Evolutionary conservation across 1,139 yeast genomes (phyloP), one percentile per base, ranked within the genome.

Genomic region (Taphrina pruni): DNA sequence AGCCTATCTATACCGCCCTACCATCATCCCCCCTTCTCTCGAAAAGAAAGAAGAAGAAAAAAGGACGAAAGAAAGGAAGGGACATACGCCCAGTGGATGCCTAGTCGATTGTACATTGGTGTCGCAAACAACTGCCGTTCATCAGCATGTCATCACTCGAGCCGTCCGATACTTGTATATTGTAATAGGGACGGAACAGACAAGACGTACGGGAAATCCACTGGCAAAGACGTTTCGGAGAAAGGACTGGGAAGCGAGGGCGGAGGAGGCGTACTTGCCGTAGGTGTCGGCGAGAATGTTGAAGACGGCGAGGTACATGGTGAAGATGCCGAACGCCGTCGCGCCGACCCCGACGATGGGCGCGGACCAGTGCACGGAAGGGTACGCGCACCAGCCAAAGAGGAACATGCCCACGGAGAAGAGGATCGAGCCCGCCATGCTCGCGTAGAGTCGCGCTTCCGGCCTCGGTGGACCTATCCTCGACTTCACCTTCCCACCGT

Each of bases 221-320:
- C 88, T 89, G 71, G 88, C 92, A 74, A 86, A 84, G 0, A 81
- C 87, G 71, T 93, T 87, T 81, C 99, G 87, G 75, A 93, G 81
- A 76, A 92, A 87, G 0, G 97, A 87, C 77, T 90, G 90, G 14
- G 89, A 97, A 5, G 97, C 97, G 73, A 92, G 82, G 0, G 97
- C 97, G 36, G 96, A 88, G 6, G 97, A 97, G 4, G 97, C 96
- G 75, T 88, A 87, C 71, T 87, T 77, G 72, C 90, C 81, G 76
- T 91, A 92, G 51, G 89, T 82, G 77, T 92, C 97, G 75, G 91
- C 87, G 74, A 91, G 84, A 77, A 91, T 91, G 32, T 58, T 58
- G 48, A 65, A 51, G 45, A 60, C 68, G 38, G 69, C 65, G 50
- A 55, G 51, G 58, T 65, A 69, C 6, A 69, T 61, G 50, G 67